Percentiles rank a stretch among this genome's conserved stretches.
Conservation (phyloP, 306 rosid species). For the Castanea sativa region DNA sequence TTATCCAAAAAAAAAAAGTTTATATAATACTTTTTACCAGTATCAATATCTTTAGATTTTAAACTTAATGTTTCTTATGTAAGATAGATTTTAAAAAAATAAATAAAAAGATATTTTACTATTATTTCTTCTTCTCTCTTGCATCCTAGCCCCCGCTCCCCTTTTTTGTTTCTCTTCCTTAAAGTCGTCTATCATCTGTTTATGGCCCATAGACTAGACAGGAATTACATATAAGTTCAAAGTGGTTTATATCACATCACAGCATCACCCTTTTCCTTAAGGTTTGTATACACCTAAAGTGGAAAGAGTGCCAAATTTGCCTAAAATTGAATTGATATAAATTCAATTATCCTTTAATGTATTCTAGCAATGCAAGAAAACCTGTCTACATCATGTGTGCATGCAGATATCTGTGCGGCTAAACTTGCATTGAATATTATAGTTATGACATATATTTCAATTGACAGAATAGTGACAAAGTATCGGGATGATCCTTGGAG, state of each 20-base stretch:
- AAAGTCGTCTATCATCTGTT: background rate
- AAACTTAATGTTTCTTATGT: background rate
- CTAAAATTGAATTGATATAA: background rate
- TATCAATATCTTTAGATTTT: background rate
- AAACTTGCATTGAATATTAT: background rate
- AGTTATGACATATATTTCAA: slow-evolving; percentile 13
- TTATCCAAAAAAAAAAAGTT: too few relatives aligned
- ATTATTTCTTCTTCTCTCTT: background rate
- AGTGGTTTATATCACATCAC: background rate
- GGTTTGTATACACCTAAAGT: background rate
- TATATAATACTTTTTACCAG: background rate
- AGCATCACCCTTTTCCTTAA: background rate
- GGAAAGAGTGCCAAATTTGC: background rate
- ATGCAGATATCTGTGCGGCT: background rate
- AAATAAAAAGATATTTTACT: background rate
- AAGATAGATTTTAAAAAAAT: background rate
- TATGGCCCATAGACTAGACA: background rate
- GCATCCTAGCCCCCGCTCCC: background rate
- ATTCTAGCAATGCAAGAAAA: background rate
- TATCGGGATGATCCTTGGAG: slow-evolving; percentile 40
- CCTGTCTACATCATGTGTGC: background rate
- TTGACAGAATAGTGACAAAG: slow-evolving; percentile 61
- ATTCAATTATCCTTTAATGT: background rate
- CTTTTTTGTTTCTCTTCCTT: background rate
- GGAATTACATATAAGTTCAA: background rate